A percentile compares a stretch with the other conserved stretches of the same genome.
phyloP scores from a whole-genome alignment of 2,329 filamentous ascomycete species.

The Didymella exigua region DNA sequence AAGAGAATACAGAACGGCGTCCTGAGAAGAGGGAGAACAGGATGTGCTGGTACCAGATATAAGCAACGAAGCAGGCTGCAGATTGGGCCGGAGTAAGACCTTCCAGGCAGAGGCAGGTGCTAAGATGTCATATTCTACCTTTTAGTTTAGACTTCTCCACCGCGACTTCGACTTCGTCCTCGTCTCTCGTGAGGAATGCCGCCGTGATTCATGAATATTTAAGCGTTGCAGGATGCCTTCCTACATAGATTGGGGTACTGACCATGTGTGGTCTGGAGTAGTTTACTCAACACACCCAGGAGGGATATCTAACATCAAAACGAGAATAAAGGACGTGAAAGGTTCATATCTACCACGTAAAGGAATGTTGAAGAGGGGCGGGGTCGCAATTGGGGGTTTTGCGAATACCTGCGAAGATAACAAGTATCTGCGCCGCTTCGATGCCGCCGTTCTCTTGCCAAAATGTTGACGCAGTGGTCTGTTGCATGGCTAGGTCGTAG shows the following conservation, averaged over 20 bases:
- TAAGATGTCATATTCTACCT: neutral
- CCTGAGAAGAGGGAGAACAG: neutral
- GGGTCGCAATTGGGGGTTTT: conserved; percentile 26
- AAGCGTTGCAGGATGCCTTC: neutral
- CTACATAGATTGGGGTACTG: neutral
- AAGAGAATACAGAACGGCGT: too few relatives aligned
- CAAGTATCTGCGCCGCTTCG: conserved; percentile 41
- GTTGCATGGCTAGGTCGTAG: conserved; percentile 46
- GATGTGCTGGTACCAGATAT: neutral
- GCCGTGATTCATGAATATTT: neutral
- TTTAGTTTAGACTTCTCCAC: neutral
- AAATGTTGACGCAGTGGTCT: conserved; percentile 36
- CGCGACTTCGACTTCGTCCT: neutral
- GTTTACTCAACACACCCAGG: neutral
- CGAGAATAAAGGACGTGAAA: neutral
- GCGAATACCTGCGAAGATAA: conserved; percentile 41
- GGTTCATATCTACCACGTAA: conserved; percentile 33
- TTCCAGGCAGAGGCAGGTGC: neutral
- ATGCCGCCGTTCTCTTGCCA: conserved; percentile 44
- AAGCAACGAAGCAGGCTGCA: neutral
- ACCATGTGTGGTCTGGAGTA: neutral
- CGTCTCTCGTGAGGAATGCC: neutral
- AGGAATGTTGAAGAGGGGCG: conserved; percentile 35
- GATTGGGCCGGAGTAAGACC: neutral
- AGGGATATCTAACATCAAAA: neutral